Conservation (phyloP, 192 early-diverging fungal species). For the Backusella parvicylindrica region DNA sequence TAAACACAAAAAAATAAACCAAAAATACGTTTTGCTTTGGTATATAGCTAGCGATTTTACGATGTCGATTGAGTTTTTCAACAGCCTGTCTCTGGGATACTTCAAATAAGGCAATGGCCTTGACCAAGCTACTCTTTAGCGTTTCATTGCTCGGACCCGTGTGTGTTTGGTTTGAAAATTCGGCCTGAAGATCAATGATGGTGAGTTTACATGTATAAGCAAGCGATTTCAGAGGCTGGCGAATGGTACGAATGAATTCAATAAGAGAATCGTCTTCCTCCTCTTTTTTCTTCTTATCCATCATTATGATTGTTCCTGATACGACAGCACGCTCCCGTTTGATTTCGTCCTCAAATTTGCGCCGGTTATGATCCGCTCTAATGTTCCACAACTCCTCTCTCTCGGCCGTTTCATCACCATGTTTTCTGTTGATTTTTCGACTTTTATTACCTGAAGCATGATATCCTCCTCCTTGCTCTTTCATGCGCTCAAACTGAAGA, state of each 20-base stretch:
- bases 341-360: slow-evolving; percentile 25
- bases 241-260: slow-evolving; percentile 45
- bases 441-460: neutral
- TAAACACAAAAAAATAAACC: slow-evolving; percentile 77
- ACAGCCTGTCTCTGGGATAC: slow-evolving; percentile 41
- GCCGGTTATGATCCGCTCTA: slow-evolving; percentile 19
- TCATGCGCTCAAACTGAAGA: slow-evolving; percentile 54
- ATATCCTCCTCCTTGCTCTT: slow-evolving; percentile 1
- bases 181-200: slow-evolving; percentile 42
- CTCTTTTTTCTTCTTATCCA: neutral
- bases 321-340: slow-evolving; percentile 8
- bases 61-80: slow-evolving; percentile 37
- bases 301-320: neutral
- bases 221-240: slow-evolving; percentile 53
- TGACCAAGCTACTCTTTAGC: slow-evolving; percentile 40
- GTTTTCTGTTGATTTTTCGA: neutral
- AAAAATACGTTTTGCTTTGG: slow-evolving; percentile 64
- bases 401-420: neutral
- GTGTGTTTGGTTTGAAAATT: slow-evolving; percentile 25
- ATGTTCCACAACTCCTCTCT: slow-evolving; percentile 21
- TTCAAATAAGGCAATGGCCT: slow-evolving; percentile 51
- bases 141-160: slow-evolving; percentile 22
- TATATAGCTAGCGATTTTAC: slow-evolving; percentile 6
- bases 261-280: slow-evolving; percentile 32
- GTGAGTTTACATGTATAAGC: slow-evolving; percentile 53